These are phyloP conservation scores for Cocos nucifera DNA, from an alignment of 176 grass and related monocot species.

Conservation along the genomic window DNA sequence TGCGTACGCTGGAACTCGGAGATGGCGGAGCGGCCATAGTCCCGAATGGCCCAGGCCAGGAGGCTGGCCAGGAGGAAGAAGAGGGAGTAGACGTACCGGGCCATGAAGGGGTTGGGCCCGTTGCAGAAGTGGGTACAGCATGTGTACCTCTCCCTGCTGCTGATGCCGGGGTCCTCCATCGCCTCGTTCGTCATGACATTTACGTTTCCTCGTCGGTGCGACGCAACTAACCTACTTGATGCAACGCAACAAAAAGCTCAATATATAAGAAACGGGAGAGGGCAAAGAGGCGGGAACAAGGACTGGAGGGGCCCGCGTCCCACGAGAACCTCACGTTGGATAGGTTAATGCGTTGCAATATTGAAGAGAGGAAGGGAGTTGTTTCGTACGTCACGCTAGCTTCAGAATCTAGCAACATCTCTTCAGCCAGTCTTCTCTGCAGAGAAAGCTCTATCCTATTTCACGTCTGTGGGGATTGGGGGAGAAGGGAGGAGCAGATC, in stretches of 20 bases:
- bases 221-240: not conserved
- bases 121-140: constrained; percentile 43
- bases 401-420: too few relatives aligned
- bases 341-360: too few relatives aligned
- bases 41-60: constrained; percentile 82
- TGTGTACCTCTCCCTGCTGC: constrained; percentile 24
- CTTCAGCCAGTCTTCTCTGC: too few relatives aligned
- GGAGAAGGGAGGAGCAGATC: too few relatives aligned
- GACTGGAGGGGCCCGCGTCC: too few relatives aligned
- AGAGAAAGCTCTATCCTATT: too few relatives aligned
- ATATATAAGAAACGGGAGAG: too few relatives aligned
- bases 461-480: too few relatives aligned
- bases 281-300: too few relatives aligned
- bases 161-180: constrained; percentile 18
- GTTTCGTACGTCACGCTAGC: too few relatives aligned
- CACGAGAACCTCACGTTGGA: too few relatives aligned
- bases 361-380: too few relatives aligned
- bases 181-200: constrained; percentile 16
- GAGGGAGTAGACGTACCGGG: constrained; percentile 73
- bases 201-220: not conserved
- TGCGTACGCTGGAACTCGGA: constrained; percentile 51
- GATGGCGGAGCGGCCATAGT: constrained; percentile 62
- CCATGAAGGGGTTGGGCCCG: constrained; percentile 66
- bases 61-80: constrained; percentile 81
- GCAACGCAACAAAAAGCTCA: not conserved